Conservation (phyloP, 441 rosid genomes). For the Erodium chrysanthum region DNA sequence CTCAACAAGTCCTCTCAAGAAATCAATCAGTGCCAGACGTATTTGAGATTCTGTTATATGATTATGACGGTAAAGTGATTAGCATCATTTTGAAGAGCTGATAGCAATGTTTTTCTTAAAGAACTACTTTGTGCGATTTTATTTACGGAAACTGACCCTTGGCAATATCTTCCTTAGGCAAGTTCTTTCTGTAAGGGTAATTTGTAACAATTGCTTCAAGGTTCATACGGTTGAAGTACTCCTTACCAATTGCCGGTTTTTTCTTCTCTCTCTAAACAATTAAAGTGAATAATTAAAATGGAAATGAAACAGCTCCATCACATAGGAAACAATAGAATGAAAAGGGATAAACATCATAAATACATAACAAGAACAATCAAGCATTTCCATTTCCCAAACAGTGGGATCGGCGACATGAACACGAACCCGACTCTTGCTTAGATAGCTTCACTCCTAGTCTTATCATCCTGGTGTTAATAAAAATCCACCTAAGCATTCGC, state of each 20-base stretch:
- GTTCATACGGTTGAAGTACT: conserved; percentile 84
- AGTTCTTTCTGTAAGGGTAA: conserved; percentile 80
- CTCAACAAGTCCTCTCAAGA: conserved; percentile 94
- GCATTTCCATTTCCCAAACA: not conserved
- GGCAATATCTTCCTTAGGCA: conserved; percentile 61
- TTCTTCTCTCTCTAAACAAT: conserved; percentile 77
- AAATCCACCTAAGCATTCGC: not conserved
- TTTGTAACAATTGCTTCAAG: conserved; percentile 84
- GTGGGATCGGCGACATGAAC: not conserved
- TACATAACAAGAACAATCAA: not conserved
- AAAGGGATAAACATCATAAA: not conserved
- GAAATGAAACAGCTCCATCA: conserved; percentile 17
- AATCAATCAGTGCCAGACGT: conserved; percentile 90
- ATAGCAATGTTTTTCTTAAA: conserved; percentile 7
- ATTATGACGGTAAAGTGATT: conserved; percentile 17
- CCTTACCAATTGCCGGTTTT: conserved; percentile 82
- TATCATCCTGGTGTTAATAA: conserved; percentile 39
- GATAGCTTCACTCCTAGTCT: conserved; percentile 51
- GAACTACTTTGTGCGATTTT: conserved; percentile 2
- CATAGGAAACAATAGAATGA: not conserved
- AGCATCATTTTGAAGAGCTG: conserved; percentile 15
- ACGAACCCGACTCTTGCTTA: not conserved
- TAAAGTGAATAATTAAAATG: conserved; percentile 17
- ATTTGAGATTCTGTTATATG: conserved; percentile 60
- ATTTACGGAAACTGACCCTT: conserved; percentile 48